phyloP scores from a whole-genome alignment of 2,329 filamentous ascomycete species.

The Chaetomium sp. region DNA sequence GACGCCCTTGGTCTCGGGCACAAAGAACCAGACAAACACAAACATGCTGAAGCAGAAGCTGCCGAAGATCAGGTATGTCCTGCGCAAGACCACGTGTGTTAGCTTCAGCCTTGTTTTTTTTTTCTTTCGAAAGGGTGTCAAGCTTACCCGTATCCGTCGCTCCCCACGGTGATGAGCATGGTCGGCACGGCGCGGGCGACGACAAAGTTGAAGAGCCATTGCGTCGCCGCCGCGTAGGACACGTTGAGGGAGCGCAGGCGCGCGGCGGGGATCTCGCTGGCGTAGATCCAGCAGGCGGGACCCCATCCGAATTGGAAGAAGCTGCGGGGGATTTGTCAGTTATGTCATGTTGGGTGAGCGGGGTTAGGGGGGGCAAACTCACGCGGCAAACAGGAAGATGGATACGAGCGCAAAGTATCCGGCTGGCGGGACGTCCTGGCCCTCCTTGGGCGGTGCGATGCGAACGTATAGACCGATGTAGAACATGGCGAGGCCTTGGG shows the following conservation, averaged over 20 bases:
- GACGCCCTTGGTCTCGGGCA: constrained; percentile 65
- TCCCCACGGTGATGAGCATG: constrained; percentile 57
- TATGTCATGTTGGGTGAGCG: not conserved
- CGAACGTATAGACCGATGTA: constrained; percentile 68
- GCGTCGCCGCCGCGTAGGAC: constrained; percentile 63
- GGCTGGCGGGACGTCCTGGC: constrained; percentile 55
- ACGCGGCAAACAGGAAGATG: constrained; percentile 64
- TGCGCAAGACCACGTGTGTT: not conserved
- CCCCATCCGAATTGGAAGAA: constrained; percentile 65
- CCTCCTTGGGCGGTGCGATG: constrained; percentile 54
- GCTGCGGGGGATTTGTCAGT: constrained; percentile 10
- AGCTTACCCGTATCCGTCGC: constrained; percentile 41
- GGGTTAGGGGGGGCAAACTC: constrained; percentile 7
- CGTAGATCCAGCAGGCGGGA: constrained; percentile 62
- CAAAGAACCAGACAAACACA: constrained; percentile 63
- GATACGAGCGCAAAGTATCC: constrained; percentile 67
- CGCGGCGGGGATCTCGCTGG: constrained; percentile 63
- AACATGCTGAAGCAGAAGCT: constrained; percentile 66
- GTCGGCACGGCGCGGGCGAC: constrained; percentile 64
- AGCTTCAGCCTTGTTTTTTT: not conserved
- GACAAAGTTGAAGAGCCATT: constrained; percentile 72
- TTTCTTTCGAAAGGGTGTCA: not conserved
- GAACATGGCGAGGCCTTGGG: constrained; percentile 63
- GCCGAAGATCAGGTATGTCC: constrained; percentile 65
- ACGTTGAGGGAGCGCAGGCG: constrained; percentile 66